phyloP scores from a whole-genome alignment of 2,329 filamentous ascomycete species.

The Stachybotrys chartarum region DNA sequence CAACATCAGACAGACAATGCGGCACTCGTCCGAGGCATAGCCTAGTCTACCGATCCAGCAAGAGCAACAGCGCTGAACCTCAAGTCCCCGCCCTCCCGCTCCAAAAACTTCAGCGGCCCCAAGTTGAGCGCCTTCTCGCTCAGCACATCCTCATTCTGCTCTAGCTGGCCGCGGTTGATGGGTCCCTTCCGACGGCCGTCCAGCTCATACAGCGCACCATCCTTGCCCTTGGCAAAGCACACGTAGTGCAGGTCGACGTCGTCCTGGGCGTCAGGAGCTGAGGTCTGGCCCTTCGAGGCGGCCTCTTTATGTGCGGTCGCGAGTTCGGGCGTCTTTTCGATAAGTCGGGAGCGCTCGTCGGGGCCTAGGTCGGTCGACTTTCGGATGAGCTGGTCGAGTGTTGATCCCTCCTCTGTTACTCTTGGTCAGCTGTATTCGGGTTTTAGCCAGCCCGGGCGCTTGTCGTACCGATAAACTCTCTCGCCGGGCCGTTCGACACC shows the following conservation, averaged over 20 bases:
- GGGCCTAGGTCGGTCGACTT: constrained; percentile 66
- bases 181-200: constrained; percentile 54
- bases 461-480: constrained; percentile 48
- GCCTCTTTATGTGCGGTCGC: constrained; percentile 74
- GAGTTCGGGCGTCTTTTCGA: constrained; percentile 70
- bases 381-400: constrained; percentile 57
- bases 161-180: constrained; percentile 47
- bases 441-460: background rate
- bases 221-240: constrained; percentile 73
- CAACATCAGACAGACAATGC: too few relatives aligned
- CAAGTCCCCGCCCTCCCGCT: constrained; percentile 47
- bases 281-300: constrained; percentile 69
- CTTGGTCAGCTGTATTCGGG: constrained; percentile 2
- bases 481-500: constrained; percentile 67
- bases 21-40: background rate
- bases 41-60: constrained; percentile 42
- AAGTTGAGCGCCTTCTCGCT: constrained; percentile 68
- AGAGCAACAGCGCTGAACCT: constrained; percentile 53
- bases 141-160: constrained; percentile 59
- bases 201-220: constrained; percentile 57
- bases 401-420: constrained; percentile 37
- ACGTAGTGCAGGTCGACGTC: constrained; percentile 93
- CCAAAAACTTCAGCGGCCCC: constrained; percentile 54
- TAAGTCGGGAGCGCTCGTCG: constrained; percentile 57
- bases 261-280: constrained; percentile 69